phyloP scores from a whole-genome alignment of 2,329 filamentous ascomycete species.

The Chrysoporthe cubensis region DNA sequence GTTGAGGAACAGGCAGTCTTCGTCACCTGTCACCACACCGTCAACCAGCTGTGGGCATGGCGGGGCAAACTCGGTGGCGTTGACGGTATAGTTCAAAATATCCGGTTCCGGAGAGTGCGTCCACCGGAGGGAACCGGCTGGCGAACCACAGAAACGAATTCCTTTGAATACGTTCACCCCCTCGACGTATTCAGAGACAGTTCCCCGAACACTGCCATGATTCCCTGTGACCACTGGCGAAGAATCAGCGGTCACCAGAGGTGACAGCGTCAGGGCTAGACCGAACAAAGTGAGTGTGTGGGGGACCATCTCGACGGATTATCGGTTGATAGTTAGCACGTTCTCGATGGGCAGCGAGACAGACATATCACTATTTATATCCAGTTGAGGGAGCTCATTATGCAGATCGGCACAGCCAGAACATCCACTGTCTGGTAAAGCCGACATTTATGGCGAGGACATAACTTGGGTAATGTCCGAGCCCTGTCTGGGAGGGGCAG shows the following conservation, averaged over 20 bases:
- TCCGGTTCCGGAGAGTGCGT: constrained; percentile 25
- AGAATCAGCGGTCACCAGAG: constrained; percentile 1
- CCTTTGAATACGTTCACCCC: constrained; percentile 34
- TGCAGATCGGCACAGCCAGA: neutral
- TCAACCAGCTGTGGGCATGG: constrained; percentile 9
- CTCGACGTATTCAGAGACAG: constrained; percentile 32
- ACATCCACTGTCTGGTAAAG: neutral
- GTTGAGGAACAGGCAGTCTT: constrained; percentile 73
- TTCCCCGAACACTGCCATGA: constrained; percentile 30
- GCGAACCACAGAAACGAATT: constrained; percentile 33
- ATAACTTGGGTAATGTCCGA: constrained; percentile 1
- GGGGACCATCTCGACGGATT: neutral
- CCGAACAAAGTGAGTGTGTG: neutral
- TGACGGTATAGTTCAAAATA: constrained; percentile 25
- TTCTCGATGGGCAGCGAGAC: neutral
- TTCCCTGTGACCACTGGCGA: constrained; percentile 7
- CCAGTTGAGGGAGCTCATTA: neutral
- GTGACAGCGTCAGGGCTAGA: constrained; percentile 1
- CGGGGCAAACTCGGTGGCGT: constrained; percentile 11
- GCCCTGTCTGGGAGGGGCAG: neutral
- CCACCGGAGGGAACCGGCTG: constrained; percentile 31
- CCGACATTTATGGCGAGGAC: neutral
- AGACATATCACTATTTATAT: neutral
- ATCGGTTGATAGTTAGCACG: neutral
- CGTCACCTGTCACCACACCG: constrained; percentile 41